phyloP scores from a whole-genome alignment of 2,329 filamentous ascomycete species.

The Nemania abortiva region DNA sequence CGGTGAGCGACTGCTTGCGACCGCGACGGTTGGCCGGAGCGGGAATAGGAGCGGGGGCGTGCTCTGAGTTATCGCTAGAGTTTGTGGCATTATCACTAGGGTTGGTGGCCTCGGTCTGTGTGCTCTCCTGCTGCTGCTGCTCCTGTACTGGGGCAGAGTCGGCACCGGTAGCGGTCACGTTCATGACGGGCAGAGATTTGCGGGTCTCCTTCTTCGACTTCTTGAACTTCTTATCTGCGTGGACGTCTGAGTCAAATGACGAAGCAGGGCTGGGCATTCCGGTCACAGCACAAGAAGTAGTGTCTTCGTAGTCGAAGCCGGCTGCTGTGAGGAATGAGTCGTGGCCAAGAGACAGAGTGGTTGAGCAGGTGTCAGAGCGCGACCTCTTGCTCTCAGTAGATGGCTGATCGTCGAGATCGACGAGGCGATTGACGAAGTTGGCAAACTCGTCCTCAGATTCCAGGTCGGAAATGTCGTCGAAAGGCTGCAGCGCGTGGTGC shows the following conservation, averaged over 20 bases:
- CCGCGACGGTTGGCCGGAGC: slow-evolving; percentile 87
- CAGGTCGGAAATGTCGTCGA: slow-evolving; percentile 89
- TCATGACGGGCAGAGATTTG: slow-evolving; percentile 58
- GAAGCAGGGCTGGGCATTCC: slow-evolving; percentile 73
- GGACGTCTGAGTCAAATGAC: slow-evolving; percentile 61
- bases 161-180: slow-evolving; percentile 50
- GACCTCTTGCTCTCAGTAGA: slow-evolving; percentile 76
- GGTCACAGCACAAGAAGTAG: slow-evolving; percentile 69
- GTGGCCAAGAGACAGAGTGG: slow-evolving; percentile 75
- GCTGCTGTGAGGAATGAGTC: slow-evolving; percentile 81
- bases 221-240: slow-evolving; percentile 70
- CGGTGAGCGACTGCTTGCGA: slow-evolving; percentile 97
- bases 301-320: slow-evolving; percentile 79
- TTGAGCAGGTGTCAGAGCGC: slow-evolving; percentile 75
- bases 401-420: slow-evolving; percentile 71
- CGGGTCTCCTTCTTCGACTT: slow-evolving; percentile 62
- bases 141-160: slow-evolving; percentile 53
- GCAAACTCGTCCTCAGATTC: slow-evolving; percentile 92
- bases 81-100: slow-evolving; percentile 55
- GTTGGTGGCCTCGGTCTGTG: slow-evolving; percentile 54
- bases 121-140: slow-evolving; percentile 54
- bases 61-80: slow-evolving; percentile 59
- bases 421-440: slow-evolving; percentile 78
- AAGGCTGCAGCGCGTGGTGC: slow-evolving; percentile 74
- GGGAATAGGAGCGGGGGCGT: slow-evolving; percentile 58